phyloP scores from a whole-genome alignment of 306 rosid species.

The Mucuna pruriens region DNA sequence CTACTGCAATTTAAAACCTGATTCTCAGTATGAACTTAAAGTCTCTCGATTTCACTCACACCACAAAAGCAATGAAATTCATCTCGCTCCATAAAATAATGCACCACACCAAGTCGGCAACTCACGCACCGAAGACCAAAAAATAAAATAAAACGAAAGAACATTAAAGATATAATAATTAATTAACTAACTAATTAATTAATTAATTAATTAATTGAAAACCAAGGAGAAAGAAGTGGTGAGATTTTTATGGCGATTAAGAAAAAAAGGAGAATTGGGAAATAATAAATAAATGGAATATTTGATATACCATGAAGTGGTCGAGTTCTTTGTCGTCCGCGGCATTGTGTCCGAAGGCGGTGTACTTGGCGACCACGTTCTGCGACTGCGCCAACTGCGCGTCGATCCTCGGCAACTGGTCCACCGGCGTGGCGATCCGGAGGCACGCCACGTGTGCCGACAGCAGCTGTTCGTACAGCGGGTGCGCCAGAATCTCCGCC shows the following conservation, averaged over 20 bases:
- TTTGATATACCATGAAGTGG: slow-evolving; percentile 72
- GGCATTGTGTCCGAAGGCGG: slow-evolving; percentile 67
- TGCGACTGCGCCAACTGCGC: slow-evolving; percentile 95
- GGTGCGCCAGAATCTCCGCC: slow-evolving; percentile 80
- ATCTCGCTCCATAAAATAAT: background rate
- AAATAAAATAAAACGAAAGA: background rate
- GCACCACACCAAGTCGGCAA: background rate
- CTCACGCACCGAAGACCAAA: background rate
- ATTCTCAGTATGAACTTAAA: background rate
- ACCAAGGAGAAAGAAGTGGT: background rate
- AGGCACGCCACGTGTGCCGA: slow-evolving; percentile 86
- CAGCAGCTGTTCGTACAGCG: slow-evolving; percentile 76
- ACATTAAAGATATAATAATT: no score
- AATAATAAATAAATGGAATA: background rate
- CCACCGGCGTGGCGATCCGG: slow-evolving; percentile 95
- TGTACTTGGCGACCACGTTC: slow-evolving; percentile 93
- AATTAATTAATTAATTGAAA: no score
- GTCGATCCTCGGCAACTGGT: slow-evolving; percentile 95
- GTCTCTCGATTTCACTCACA: background rate
- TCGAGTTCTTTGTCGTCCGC: slow-evolving; percentile 88
- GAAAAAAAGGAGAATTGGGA: background rate
- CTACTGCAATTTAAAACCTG: no score
- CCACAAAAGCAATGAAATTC: background rate
- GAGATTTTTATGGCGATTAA: background rate
- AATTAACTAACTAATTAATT: no score